Evolutionary conservation across 148 eudicot genomes (phyloP).

Genomic region (Linanthus parryae): DNA sequence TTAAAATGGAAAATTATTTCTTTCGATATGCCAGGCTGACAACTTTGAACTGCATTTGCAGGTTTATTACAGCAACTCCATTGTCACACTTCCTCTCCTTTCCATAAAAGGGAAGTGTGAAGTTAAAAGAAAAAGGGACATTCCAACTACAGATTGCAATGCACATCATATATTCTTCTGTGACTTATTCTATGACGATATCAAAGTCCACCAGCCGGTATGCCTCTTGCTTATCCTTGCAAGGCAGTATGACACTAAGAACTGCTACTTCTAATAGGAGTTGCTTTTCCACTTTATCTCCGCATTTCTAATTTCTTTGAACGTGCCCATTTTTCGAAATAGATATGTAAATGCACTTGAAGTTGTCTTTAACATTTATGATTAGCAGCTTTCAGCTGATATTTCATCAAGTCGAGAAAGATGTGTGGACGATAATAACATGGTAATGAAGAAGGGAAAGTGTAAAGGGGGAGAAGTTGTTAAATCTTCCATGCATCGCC

Average conservation of each 20-base stretch:
- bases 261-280: too few species aligned
- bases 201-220: constrained; percentile 85
- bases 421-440: constrained; percentile 26
- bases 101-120: constrained; percentile 81
- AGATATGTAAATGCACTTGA: too few species aligned
- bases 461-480: constrained; percentile 31
- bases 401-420: constrained; percentile 39
- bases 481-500: constrained; percentile 15
- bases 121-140: constrained; percentile 63
- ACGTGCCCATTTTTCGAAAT: too few species aligned
- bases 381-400: constrained; percentile 64
- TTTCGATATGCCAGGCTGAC: too few species aligned
- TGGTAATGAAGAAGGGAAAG: too few species aligned
- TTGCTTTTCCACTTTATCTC: too few species aligned
- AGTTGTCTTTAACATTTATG: too few species aligned
- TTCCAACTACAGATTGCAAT: constrained; percentile 41
- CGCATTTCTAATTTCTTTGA: not conserved
- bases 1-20: too few species aligned
- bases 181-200: constrained; percentile 66
- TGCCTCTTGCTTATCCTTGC: too few species aligned
- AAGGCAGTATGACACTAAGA: too few species aligned
- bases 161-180: constrained; percentile 79
- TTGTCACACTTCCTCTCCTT: constrained; percentile 30
- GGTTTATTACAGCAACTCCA: constrained; percentile 85
- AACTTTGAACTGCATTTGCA: too few species aligned